Percentiles rank a stretch among this genome's conserved stretches.
phyloP scores from a whole-genome alignment of 2,329 filamentous ascomycete species.

The Trichoderma polysporum region DNA sequence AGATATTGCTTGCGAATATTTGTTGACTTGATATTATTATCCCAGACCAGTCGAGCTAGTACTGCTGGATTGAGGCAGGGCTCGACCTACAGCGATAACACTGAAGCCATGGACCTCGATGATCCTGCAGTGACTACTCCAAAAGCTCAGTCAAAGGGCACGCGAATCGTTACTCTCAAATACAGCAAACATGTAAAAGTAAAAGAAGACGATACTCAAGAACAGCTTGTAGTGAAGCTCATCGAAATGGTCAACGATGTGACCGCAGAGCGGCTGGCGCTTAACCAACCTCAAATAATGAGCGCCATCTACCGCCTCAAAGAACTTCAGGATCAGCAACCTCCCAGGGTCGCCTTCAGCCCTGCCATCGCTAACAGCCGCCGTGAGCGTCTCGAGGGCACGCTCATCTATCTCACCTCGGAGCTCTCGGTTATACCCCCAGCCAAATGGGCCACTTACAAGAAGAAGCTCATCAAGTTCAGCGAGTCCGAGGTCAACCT shows the following conservation, averaged over 20 bases:
- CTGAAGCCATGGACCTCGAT: not conserved
- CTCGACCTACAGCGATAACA: not conserved
- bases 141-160: not conserved
- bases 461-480: constrained; percentile 25
- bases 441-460: constrained; percentile 27
- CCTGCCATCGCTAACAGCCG: constrained; percentile 7
- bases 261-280: not conserved
- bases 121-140: not conserved
- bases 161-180: not conserved
- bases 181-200: not conserved
- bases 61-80: not conserved
- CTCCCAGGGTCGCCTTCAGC: not conserved
- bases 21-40: not conserved
- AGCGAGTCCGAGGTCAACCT: constrained; percentile 20
- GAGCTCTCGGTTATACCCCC: constrained; percentile 26
- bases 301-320: constrained; percentile 4
- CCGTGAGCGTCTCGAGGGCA: constrained; percentile 7
- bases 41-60: not conserved
- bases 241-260: not conserved
- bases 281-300: not conserved
- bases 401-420: not conserved
- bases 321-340: not conserved
- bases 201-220: not conserved
- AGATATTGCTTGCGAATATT: not conserved
- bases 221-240: not conserved